phyloP scores from a whole-genome alignment of 2,329 filamentous ascomycete genomes.

The Colletotrichum echinochloae region DNA sequence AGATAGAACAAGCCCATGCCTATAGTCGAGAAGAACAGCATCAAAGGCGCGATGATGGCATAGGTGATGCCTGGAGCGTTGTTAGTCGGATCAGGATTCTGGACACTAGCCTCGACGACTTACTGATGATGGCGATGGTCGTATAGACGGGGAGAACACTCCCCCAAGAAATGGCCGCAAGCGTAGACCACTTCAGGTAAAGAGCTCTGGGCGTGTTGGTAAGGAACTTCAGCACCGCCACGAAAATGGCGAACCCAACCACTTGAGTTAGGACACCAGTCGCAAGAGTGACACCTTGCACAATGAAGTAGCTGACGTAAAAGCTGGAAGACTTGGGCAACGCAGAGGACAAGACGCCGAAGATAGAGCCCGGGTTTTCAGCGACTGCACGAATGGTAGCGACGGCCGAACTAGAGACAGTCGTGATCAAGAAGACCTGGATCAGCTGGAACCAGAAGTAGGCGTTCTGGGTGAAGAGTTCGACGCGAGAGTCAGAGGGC shows the following conservation, averaged over 20 bases:
- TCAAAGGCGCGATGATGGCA: constrained; percentile 84
- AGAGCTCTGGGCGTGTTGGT: constrained; percentile 83
- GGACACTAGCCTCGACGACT: constrained; percentile 39
- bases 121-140: constrained; percentile 78
- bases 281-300: constrained; percentile 86
- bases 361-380: constrained; percentile 69
- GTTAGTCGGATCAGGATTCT: constrained; percentile 41
- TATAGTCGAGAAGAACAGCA: constrained; percentile 82
- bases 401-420: constrained; percentile 83
- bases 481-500: constrained; percentile 82
- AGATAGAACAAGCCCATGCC: constrained; percentile 85
- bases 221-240: constrained; percentile 75
- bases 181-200: constrained; percentile 77
- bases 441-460: constrained; percentile 94
- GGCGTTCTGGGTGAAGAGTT: constrained; percentile 89
- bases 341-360: constrained; percentile 75
- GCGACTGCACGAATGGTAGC: constrained; percentile 74
- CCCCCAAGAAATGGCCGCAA: constrained; percentile 81
- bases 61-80: constrained; percentile 72
- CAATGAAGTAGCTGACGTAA: constrained; percentile 83
- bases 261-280: constrained; percentile 78
- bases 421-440: constrained; percentile 91
- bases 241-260: constrained; percentile 73
- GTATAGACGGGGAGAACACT: constrained; percentile 81
- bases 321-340: constrained; percentile 91